Evolutionary conservation across 1,284 basidiomycete genomes (phyloP).

Genomic region (Leccinum griseonigrum): DNA sequence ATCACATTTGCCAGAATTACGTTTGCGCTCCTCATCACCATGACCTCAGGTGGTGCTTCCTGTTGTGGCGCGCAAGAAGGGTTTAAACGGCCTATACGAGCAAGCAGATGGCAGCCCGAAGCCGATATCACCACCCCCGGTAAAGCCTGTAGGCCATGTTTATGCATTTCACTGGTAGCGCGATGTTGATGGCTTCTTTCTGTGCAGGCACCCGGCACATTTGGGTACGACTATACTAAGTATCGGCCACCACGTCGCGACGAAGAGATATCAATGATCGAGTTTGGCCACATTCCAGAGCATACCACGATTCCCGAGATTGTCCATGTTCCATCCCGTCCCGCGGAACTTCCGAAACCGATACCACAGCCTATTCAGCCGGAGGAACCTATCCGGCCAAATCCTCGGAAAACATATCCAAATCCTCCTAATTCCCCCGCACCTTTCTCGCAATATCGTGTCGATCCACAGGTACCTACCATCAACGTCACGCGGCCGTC

Average conservation of each 20-base stretch:
- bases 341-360: conserved; percentile 3
- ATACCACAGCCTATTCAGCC: conserved; percentile 16
- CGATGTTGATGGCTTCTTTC: conserved; percentile 6
- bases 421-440: conserved; percentile 47
- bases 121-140: conserved; percentile 39
- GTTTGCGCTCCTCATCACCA: conserved; percentile 13
- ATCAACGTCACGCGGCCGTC: conserved; percentile 31
- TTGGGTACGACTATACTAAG: conserved; percentile 70
- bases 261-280: conserved; percentile 59
- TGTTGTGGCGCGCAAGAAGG: conserved; percentile 81
- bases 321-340: conserved; percentile 16
- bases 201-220: conserved; percentile 74
- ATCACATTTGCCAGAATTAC: background rate
- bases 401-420: conserved; percentile 28
- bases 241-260: conserved; percentile 46
- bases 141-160: conserved; percentile 52
- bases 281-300: conserved; percentile 49
- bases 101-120: conserved; percentile 61
- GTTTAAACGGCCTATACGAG: conserved; percentile 65
- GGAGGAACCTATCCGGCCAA: conserved; percentile 20
- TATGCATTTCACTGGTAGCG: conserved; percentile 4
- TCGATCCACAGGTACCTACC: conserved; percentile 20
- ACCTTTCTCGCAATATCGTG: conserved; percentile 53
- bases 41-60: conserved; percentile 52
- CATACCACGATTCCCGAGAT: conserved; percentile 15